Base-by-base conservation (phyloP, 305 asterid species). In the Rubia balearica region DNA sequence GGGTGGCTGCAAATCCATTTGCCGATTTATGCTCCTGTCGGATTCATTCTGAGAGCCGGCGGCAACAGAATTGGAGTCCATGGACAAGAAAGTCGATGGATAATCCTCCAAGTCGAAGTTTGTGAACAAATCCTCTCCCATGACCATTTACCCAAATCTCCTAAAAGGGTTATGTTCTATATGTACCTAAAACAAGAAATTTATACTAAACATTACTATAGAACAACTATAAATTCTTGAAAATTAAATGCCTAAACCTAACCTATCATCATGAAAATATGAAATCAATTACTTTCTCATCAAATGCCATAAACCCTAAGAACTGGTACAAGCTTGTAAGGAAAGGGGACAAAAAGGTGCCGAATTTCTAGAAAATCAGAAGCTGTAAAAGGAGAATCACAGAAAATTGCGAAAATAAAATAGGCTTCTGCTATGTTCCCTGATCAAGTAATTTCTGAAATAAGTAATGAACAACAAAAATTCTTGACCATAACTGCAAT, bases 31-130 rank as follows among this genome's bases (percentile, higher is more conserved):
- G 36, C 84, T 86, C 10, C 86, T 83, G 6, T 82, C 85, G 1
- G 83, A 49, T 3, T 84, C 91, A 40, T 83, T 91, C 38, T 84
- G 91, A 65, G 76, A 76, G 30, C 74, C 64, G 22, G 88, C 73
- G 56, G 81, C 1, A 48, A 48, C 21, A 8, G 57, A 17, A 21
- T 51, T 84, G 22, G 96, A 80, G 79, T 89, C 96, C 87, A 89
- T 89, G 24, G 96, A 86, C 80, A 89, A 81, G 78, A 81, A 85
- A 73, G 94, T 89, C 8, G 94, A 85, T 40, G 91, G 95, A 56
- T 79, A 85, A 64, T 79, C 83, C 78, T 82, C 96, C 67, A 89
- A 82, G 14, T 79, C 75, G 65, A 89, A 71, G 81, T 73, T 74
- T 46, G 87, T 82, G 63, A 85, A 73, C 69, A 87, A 80, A 83